Base-by-base conservation (phyloP, 495 filamentous ascomycete genomes). In the Tetracladium marchalianum region DNA sequence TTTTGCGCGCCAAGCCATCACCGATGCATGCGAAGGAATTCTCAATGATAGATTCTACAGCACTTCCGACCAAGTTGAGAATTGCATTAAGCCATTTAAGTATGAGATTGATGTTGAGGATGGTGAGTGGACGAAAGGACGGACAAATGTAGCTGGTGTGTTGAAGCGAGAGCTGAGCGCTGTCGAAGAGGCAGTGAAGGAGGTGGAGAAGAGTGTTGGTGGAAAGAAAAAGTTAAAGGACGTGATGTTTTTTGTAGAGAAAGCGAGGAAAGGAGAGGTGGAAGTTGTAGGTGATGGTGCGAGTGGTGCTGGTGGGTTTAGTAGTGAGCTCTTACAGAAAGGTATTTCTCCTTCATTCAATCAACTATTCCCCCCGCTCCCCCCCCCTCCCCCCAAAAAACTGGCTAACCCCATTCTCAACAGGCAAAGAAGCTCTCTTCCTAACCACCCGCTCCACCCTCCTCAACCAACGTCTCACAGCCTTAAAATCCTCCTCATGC, bases 51-150 rank as follows among this genome's bases (percentile, higher is more conserved):
- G 90, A 1, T 95, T 93, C 54, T 96, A 95, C 66, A 88, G 87
- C 59, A 97, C 93, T 2, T 87, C 84, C 52, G 92, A 99, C 59
- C 90, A 96, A 61, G 88, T 99, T n/a, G 92, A 99, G 63, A 96
- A 96, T 58, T 97, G 92, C 59, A 90, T 99, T 69, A 99, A 99
- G 61, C 92, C 92, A 1, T 99, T 89, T 70, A 99, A 97, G 60
- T 97, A 83, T 53, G 87, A 96, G 47, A 92, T 97, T 40, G 92
- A 99, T 58, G 80, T 97, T 39, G 85, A 95, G 51, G 84, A 87
- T 16, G 68, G 77, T 5, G 93, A 97, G 61, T 99, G 92, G 92
- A 63, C 69, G 5, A 78, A 83, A 47, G 88, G 87, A 0, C 68
- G 88, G 47, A 87, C 92, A 13, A 89, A 89, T 53, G 77, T 87